Percentiles rank a stretch among this genome's conserved stretches.
Evolutionary conservation across 306 rosid species (phyloP).

Genomic region (Cicer bijugum): DNA sequence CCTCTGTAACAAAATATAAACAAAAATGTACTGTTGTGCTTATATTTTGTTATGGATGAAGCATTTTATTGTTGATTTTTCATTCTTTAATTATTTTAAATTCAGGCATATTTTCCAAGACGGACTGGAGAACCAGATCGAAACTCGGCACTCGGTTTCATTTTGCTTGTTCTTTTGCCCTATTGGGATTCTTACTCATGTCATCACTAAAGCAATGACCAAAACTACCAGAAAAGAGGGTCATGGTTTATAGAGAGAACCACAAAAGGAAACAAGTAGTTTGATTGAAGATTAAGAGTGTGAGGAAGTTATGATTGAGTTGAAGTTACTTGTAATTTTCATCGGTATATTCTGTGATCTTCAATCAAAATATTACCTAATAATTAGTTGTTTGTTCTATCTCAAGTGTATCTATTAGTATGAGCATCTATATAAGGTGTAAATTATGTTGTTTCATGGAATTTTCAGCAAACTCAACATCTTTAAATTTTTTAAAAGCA

Average conservation of each 20-base stretch:
- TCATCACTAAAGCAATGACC: conserved; percentile 75
- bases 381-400: conserved; percentile 6
- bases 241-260: conserved; percentile 47
- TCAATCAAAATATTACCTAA: conserved; percentile 13
- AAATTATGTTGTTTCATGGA: too few relatives aligned
- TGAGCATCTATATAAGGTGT: too few relatives aligned
- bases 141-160: conserved; percentile 85
- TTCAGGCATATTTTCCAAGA: conserved; percentile 81
- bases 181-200: conserved; percentile 81
- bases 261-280: conserved; percentile 23
- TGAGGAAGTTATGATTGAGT: conserved; percentile 14
- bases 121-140: conserved; percentile 72
- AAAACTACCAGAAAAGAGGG: conserved; percentile 47
- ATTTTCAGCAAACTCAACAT: too few relatives aligned
- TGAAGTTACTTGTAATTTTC: conserved; percentile 26
- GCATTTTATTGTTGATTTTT: not conserved
- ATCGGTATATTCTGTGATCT: not conserved
- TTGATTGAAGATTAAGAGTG: conserved; percentile 14
- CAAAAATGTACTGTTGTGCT: too few relatives aligned
- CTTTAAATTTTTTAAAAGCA: too few relatives aligned
- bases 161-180: conserved; percentile 91
- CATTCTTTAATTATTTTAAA: conserved; percentile 36
- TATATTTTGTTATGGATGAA: too few relatives aligned
- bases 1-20: not conserved
- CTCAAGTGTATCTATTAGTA: conserved; percentile 21